Evolutionary conservation across 225 moss, liverwort and hornwort genomes (phyloP), one percentile per base, ranked within the genome.

Genomic region (Asterella californica): DNA sequence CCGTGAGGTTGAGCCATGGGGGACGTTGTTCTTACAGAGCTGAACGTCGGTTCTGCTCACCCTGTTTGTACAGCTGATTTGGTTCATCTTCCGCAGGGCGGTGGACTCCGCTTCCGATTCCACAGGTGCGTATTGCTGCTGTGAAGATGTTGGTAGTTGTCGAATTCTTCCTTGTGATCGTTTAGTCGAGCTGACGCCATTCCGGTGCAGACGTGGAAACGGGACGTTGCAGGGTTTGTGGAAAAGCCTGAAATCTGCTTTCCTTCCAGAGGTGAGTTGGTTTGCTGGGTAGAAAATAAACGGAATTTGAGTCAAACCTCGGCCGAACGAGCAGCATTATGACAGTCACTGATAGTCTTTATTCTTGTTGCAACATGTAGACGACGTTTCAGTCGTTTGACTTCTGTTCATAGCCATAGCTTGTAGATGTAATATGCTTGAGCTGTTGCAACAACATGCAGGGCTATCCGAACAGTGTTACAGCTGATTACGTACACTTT

Each of bases 391-490:
- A 61, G 25, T 11, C 25, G 25, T 2, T 65, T 65, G 2, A 30
- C 9, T 9, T 63, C 29, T 65, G 30, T 32, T 11, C 15, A 4
- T 14, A 65, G 10, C 52, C 10, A 52, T 1, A 52, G 52, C 17
- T 52, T 12, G 14, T 52, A 52, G 52, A 52, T 17, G 52, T 25
- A 9, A 10, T 27, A 61, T 10, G n/a, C 9, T 33, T 69, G 19
- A 69, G 36, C 18, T 72, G 22, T 24, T 32, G 3, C 10, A 22
- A 38, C 80, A 81, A 82, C 54, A 79, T 86, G 83, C 92, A 99
- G 97, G 97, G 94, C 17, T 99, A 91, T 93, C 97, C 97, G 25
- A 84, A 85, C 59, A 99, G 97, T 85, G 97, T 99, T 69, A 93
- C 97, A 33, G 78, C 90, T 53, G 97, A 99, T 83, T 99, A 99